Conservation (phyloP, 306 rosid species). For the Rubus parviflorus region DNA sequence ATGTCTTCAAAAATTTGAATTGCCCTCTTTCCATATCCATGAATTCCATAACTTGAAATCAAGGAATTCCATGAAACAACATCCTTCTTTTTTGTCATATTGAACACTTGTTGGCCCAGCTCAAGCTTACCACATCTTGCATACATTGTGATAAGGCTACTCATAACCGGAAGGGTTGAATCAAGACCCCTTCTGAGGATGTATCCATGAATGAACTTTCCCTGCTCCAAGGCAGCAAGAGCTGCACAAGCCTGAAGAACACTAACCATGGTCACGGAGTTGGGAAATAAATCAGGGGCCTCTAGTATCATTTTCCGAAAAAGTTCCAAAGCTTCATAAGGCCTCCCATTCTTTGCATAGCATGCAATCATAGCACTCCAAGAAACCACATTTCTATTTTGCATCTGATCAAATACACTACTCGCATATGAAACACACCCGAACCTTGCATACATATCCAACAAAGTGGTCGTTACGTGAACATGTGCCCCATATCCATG, state of each 20-base stretch:
- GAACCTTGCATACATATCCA: conserved; percentile 81
- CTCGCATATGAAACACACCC: conserved; percentile 66
- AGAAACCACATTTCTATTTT: conserved; percentile 68
- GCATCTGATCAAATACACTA: conserved; percentile 68
- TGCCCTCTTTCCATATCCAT: conserved; percentile 78
- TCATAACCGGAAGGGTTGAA: conserved; percentile 77
- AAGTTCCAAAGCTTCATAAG: conserved; percentile 74
- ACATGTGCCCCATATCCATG: conserved; percentile 68
- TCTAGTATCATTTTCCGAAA: conserved; percentile 67
- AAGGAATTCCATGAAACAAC: conserved; percentile 84
- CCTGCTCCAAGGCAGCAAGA: conserved; percentile 75
- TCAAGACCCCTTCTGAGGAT: conserved; percentile 89
- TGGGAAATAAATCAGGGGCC: conserved; percentile 61
- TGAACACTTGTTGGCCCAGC: conserved; percentile 58
- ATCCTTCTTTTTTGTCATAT: conserved; percentile 56
- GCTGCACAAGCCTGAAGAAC: conserved; percentile 88
- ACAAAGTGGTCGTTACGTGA: conserved; percentile 79
- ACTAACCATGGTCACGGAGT: conserved; percentile 93
- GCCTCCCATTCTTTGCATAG: conserved; percentile 71
- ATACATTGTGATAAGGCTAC: conserved; percentile 76
- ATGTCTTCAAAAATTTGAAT: conserved; percentile 64
- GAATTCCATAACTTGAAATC: conserved; percentile 81
- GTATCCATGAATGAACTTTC: conserved; percentile 80
- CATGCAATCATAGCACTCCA: conserved; percentile 98
- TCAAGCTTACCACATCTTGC: conserved; percentile 81